Evolutionary conservation across 352 stramenopile genomes (phyloP).

Genomic region (Peronospora tabacina): DNA sequence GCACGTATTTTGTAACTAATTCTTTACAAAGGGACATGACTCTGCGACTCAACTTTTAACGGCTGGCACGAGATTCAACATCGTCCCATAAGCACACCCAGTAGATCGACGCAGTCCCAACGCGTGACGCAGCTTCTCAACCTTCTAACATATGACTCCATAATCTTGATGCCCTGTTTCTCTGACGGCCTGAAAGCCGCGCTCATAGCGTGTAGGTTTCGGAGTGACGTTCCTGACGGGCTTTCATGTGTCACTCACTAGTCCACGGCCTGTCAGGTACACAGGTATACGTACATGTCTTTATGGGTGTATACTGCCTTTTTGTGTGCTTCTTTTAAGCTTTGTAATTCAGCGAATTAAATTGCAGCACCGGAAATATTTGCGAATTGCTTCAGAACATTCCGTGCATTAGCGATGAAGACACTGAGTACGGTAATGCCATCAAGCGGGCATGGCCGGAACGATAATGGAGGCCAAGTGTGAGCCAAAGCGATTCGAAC

Average conservation of each 20-base stretch:
- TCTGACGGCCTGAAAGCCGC: slow-evolving; percentile 88
- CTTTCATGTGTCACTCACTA: slow-evolving; percentile 87
- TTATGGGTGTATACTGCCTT: slow-evolving; percentile 15
- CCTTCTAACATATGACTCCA: slow-evolving; percentile 38
- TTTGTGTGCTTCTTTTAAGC: slow-evolving; percentile 27
- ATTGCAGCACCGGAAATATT: slow-evolving; percentile 30
- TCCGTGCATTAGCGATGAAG: slow-evolving; percentile 79
- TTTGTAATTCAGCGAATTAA: slow-evolving; percentile 68
- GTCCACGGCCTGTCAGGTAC: slow-evolving; percentile 86
- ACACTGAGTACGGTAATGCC: slow-evolving; percentile 91
- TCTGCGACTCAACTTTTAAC: not conserved
- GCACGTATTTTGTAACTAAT: not conserved
- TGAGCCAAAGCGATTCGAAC: slow-evolving; percentile 88
- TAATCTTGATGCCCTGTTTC: slow-evolving; percentile 86
- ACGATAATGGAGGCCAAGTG: slow-evolving; percentile 95
- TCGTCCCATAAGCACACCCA: not conserved
- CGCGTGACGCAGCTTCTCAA: slow-evolving; percentile 42
- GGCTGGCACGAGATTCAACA: not conserved
- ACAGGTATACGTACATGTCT: slow-evolving; percentile 44
- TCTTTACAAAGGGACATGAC: not conserved
- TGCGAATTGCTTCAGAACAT: slow-evolving; percentile 31
- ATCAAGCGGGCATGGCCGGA: slow-evolving; percentile 87
- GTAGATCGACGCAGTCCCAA: slow-evolving; percentile 34
- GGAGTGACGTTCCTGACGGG: slow-evolving; percentile 90
- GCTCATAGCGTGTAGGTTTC: slow-evolving; percentile 85